These are phyloP conservation scores for Ogataea trehaloabstinens DNA, from an alignment of 805 yeast species.

Conservation along the genomic window DNA sequence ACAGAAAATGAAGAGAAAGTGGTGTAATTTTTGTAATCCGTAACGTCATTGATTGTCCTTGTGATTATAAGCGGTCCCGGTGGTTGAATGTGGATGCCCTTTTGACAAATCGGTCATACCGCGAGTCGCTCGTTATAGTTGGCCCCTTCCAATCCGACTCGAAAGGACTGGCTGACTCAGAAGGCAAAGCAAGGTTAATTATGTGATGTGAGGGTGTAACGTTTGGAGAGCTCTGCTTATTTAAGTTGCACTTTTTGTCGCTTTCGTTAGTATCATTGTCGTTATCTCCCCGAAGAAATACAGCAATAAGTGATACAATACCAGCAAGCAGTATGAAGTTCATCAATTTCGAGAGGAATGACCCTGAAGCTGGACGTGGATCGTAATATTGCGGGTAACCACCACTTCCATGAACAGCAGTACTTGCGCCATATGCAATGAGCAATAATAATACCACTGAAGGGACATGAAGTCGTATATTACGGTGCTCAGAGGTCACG, in stretches of 20 bases:
- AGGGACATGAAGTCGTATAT: conserved; percentile 28
- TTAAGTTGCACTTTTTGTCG: not conserved
- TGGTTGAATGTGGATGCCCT: not conserved
- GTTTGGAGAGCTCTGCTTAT: too few relatives aligned
- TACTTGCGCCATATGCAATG: conserved; percentile 15
- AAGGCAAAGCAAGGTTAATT: too few relatives aligned
- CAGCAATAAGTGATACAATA: not conserved
- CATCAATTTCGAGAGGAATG: not conserved
- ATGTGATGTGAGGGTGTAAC: too few relatives aligned
- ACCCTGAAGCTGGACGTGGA: not conserved
- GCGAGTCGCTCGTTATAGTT: not conserved
- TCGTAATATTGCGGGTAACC: not conserved
- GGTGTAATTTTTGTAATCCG: too few relatives aligned
- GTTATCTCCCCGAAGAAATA: not conserved
- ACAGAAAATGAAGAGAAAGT: too few relatives aligned
- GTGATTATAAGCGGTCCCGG: too few relatives aligned
- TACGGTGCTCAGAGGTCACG: conserved; percentile 18
- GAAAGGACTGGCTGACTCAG: too few relatives aligned
- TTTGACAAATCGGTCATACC: not conserved
- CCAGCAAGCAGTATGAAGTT: not conserved
- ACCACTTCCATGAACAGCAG: not conserved
- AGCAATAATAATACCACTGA: conserved; percentile 13
- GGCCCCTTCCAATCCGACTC: too few relatives aligned
- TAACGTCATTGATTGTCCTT: too few relatives aligned
- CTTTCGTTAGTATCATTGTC: not conserved